A percentile compares a stretch with the other conserved stretches of the same genome.
Evolutionary conservation across 805 yeast species (phyloP).

Genomic region (Candida quercuum): DNA sequence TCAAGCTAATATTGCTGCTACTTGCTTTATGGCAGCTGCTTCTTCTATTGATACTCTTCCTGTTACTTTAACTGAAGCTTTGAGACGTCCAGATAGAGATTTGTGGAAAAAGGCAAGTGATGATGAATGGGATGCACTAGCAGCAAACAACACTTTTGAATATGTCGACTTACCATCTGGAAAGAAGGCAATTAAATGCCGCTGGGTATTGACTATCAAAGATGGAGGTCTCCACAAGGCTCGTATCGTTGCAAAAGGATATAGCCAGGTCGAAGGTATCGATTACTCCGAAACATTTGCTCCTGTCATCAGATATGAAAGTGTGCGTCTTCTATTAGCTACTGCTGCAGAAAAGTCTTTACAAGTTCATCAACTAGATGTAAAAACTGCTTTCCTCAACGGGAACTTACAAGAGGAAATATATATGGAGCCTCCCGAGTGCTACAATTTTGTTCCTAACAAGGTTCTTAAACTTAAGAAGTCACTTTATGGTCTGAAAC

Average conservation of each 20-base stretch:
- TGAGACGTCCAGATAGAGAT: not conserved
- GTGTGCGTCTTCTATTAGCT: conserved; percentile 8
- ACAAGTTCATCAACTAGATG: not conserved
- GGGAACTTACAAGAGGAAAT: not conserved
- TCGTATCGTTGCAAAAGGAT: conserved; percentile 23
- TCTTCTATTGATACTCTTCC: no score
- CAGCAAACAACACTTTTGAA: conserved; percentile 1
- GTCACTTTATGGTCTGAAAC: not conserved
- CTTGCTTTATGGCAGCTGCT: no score
- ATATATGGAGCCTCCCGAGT: not conserved
- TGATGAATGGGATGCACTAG: no score
- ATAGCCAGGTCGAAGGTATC: conserved; percentile 19
- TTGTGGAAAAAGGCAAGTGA: conserved; percentile 2
- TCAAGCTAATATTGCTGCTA: no score
- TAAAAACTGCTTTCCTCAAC: not conserved
- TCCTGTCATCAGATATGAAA: conserved; percentile 22
- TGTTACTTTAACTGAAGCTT: not conserved
- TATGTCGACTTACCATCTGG: conserved; percentile 2
- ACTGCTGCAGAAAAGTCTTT: not conserved
- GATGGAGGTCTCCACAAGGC: conserved; percentile 12
- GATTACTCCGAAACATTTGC: conserved; percentile 24
- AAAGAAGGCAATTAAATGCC: not conserved
- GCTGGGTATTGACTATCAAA: conserved; percentile 4
- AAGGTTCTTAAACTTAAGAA: not conserved
- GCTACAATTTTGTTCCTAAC: not conserved